Evolutionary conservation across 495 filamentous ascomycete genomes (phyloP).

Genomic region (Sabuloglossum arenarium): DNA sequence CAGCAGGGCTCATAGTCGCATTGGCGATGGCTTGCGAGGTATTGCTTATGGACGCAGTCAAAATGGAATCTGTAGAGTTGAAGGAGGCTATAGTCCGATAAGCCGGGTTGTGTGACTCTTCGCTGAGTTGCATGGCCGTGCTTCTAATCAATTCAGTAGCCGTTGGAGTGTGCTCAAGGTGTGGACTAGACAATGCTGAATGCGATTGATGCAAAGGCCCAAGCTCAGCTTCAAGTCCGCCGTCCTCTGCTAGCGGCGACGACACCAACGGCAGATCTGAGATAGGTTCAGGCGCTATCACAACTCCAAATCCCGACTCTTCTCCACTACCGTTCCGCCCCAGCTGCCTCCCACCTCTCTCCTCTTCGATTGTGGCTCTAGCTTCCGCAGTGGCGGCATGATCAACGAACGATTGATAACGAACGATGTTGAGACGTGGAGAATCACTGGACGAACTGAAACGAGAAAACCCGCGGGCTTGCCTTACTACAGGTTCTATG

Average conservation of each 20-base stretch:
- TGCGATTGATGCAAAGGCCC: not conserved
- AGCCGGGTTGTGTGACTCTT: not conserved
- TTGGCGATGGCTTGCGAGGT: conserved; percentile 8
- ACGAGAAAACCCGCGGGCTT: conserved; percentile 47
- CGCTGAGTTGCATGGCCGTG: not conserved
- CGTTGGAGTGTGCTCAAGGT: not conserved
- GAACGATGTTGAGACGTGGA: conserved; percentile 12
- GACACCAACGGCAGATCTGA: conserved; percentile 8
- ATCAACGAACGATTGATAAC: not conserved
- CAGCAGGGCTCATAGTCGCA: conserved; percentile 11
- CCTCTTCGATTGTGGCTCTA: conserved; percentile 10
- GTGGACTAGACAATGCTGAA: not conserved
- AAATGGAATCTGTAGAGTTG: conserved; percentile 2
- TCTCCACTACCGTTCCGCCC: not conserved
- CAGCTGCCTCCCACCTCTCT: conserved; percentile 6
- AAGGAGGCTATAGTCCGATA: not conserved
- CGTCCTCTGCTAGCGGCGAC: conserved; percentile 12
- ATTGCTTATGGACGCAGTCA: not conserved
- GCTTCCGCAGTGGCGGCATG: not conserved
- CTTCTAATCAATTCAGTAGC: not conserved
- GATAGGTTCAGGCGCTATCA: not conserved
- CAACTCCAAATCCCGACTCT: not conserved
- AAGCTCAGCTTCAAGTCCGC: conserved; percentile 11
- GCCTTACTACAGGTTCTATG: conserved; percentile 55
- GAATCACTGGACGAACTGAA: not conserved